Conservation (phyloP, 2,329 filamentous ascomycete species). For the Alternaria triticina region DNA sequence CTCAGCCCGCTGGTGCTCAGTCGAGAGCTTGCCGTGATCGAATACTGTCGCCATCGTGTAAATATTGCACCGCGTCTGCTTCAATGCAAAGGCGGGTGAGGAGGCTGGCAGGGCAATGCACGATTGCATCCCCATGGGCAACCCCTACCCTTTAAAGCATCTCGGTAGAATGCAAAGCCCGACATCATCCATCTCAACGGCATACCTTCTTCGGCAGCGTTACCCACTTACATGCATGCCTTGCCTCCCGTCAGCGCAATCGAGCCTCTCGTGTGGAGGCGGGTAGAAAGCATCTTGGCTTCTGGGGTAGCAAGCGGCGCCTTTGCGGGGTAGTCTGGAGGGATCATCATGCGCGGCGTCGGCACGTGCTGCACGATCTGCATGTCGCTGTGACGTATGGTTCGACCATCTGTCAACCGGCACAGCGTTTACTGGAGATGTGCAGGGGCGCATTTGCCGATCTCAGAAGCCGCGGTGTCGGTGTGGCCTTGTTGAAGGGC, state of each 20-base stretch:
- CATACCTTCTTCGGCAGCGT: slow-evolving; percentile 13
- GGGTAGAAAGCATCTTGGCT: slow-evolving; percentile 1
- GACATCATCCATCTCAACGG: slow-evolving; percentile 10
- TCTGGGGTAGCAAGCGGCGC: slow-evolving; percentile 23
- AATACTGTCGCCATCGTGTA: slow-evolving; percentile 21
- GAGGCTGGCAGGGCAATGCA: neutral
- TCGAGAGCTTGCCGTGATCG: slow-evolving; percentile 14
- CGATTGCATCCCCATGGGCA: neutral
- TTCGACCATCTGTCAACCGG: slow-evolving; percentile 4
- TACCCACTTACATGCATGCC: slow-evolving; percentile 1
- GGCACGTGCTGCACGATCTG: slow-evolving; percentile 6
- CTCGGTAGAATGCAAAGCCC: slow-evolving; percentile 19
- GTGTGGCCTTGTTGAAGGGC: neutral
- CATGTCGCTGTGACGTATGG: slow-evolving; percentile 17
- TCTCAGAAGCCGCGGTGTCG: slow-evolving; percentile 8
- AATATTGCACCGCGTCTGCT: neutral
- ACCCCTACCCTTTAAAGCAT: slow-evolving; percentile 12
- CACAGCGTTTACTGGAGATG: neutral
- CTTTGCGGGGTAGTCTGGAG: slow-evolving; percentile 28
- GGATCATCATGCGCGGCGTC: slow-evolving; percentile 10
- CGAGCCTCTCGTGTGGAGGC: slow-evolving; percentile 9
- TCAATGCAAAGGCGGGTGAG: neutral
- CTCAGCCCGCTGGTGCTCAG: slow-evolving; percentile 27
- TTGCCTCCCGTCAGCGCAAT: neutral
- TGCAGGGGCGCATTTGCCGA: slow-evolving; percentile 14